Conservation (phyloP, 306 rosid genomes). For the Glycine soja region DNA sequence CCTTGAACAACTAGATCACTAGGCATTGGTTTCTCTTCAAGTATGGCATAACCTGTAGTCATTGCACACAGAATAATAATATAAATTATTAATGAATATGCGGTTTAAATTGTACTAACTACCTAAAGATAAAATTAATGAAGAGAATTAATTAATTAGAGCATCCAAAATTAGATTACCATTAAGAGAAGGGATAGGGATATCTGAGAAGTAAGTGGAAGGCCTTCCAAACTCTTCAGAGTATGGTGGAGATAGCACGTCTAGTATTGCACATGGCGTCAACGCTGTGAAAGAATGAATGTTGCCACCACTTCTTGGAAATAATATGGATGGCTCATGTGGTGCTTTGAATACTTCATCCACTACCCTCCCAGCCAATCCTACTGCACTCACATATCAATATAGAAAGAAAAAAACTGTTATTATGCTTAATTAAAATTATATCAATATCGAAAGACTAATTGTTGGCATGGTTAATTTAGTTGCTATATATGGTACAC, state of each 20-base stretch:
- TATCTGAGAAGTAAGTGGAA: constrained; percentile 66
- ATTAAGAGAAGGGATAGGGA: constrained; percentile 58
- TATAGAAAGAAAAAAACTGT: not conserved
- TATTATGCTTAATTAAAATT: not conserved
- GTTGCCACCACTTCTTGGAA: constrained; percentile 77
- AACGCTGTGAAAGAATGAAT: constrained; percentile 69
- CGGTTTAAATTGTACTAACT: not conserved
- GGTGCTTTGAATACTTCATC: constrained; percentile 59
- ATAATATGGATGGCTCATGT: constrained; percentile 56
- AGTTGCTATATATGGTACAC: no score
- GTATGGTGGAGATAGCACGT: constrained; percentile 76
- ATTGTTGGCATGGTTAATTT: no score
- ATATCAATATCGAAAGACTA: not conserved
- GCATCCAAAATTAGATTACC: constrained; percentile 46
- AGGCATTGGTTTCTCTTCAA: constrained; percentile 64
- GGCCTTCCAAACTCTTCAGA: constrained; percentile 63
- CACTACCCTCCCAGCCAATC: constrained; percentile 57
- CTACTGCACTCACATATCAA: constrained; percentile 51
- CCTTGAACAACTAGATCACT: constrained; percentile 60
- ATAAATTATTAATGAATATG: not conserved
- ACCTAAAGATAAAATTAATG: not conserved
- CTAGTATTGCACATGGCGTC: constrained; percentile 67
- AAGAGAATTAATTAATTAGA: constrained; percentile 5
- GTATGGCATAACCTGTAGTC: constrained; percentile 60
- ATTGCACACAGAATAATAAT: not conserved